Conservation (phyloP, 257 asterid species). For the Jacaranda copaia region DNA sequence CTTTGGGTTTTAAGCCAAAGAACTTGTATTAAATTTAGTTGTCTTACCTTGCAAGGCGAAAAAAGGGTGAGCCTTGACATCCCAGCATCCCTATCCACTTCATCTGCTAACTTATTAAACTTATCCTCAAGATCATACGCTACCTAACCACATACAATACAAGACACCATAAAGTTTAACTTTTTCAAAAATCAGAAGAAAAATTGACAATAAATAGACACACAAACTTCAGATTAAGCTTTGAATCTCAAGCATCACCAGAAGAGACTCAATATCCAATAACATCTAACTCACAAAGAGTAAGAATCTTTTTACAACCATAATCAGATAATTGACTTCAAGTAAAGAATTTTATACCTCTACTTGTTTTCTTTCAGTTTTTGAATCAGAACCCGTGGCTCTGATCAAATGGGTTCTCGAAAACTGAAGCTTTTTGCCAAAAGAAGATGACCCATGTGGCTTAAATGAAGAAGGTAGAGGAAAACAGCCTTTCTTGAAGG, state of each 20-base stretch:
- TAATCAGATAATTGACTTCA: neutral
- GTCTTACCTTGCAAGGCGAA: conserved; percentile 94
- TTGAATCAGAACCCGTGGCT: conserved; percentile 68
- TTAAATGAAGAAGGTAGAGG: conserved; percentile 47
- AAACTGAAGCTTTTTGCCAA: conserved; percentile 40
- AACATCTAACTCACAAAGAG: neutral
- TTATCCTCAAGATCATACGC: conserved; percentile 67
- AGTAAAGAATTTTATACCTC: conserved; percentile 56
- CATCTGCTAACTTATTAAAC: conserved; percentile 75
- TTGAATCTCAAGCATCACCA: neutral
- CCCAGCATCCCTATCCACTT: conserved; percentile 82
- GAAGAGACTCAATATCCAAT: neutral
- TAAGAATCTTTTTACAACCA: neutral
- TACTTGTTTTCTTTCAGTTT: conserved; percentile 56
- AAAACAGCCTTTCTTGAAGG: conserved; percentile 47
- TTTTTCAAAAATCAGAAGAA: neutral
- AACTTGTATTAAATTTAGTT: conserved; percentile 42
- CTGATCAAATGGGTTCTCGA: conserved; percentile 47
- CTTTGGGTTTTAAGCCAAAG: conserved; percentile 34
- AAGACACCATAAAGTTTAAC: conserved; percentile 16
- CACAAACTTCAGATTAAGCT: neutral
- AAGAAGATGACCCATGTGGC: conserved; percentile 44
- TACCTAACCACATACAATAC: conserved; percentile 49
- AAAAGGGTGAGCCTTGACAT: conserved; percentile 78
- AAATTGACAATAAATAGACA: neutral